These are phyloP conservation scores for Phytophthora foliorum DNA, from an alignment of 352 stramenopile genomes.

Conservation along the genomic window DNA sequence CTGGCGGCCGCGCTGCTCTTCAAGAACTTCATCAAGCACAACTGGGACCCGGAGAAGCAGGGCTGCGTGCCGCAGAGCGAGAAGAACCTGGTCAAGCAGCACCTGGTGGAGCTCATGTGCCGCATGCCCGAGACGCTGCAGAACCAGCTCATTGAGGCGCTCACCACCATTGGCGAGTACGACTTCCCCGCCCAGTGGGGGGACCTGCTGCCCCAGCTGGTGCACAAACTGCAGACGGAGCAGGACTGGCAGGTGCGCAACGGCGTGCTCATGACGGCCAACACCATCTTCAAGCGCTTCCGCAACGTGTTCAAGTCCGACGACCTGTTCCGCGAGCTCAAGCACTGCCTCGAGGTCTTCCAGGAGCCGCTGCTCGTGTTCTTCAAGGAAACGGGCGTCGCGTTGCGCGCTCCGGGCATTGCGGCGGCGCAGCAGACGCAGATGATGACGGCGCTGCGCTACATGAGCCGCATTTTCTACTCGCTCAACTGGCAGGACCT, in stretches of 20 bases:
- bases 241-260: conserved; percentile 94
- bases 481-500: conserved; percentile 99
- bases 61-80: conserved; percentile 84
- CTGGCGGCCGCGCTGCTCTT: conserved; percentile 90
- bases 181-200: conserved; percentile 99
- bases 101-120: conserved; percentile 99
- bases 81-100: conserved; percentile 96
- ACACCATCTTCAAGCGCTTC: conserved; percentile 98
- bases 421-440: conserved; percentile 64
- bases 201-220: conserved; percentile 94
- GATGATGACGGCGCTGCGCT: conserved; percentile 88
- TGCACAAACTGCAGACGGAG: conserved; percentile 93
- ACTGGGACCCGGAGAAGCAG: conserved; percentile 94
- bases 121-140: conserved; percentile 94
- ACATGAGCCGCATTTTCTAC: conserved; percentile 98
- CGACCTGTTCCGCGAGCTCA: conserved; percentile 95
- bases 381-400: conserved; percentile 76
- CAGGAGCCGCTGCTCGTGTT: conserved; percentile 86
- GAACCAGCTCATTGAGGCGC: conserved; percentile 96
- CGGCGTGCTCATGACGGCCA: conserved; percentile 97
- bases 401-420: conserved; percentile 51
- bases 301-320: conserved; percentile 98
- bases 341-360: conserved; percentile 96
- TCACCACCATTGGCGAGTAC: conserved; percentile 97
- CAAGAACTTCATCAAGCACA: conserved; percentile 99